Conservation (phyloP, 2,329 filamentous ascomycete species). For the Verticillium nonalfalfae region DNA sequence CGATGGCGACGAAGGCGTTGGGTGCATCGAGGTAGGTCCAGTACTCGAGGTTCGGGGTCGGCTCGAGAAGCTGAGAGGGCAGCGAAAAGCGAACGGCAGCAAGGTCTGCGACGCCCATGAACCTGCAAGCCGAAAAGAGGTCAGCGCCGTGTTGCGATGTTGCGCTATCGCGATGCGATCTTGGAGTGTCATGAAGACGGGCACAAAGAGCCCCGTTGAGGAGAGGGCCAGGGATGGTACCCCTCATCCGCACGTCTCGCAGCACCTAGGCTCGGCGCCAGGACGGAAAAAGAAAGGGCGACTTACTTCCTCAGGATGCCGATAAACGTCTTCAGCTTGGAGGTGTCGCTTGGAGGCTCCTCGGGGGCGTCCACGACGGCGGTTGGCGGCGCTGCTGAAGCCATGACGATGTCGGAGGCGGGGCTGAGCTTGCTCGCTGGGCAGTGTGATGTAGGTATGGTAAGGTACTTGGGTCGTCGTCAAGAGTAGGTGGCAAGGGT, state of each 20-base stretch:
- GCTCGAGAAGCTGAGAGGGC: conserved; percentile 90
- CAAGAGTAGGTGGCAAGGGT: no score
- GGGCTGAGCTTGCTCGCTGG: background rate
- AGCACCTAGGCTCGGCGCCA: background rate
- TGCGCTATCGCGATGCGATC: background rate
- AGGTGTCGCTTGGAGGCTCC: conserved; percentile 64
- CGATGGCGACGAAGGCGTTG: conserved; percentile 77
- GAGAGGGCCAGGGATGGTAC: background rate
- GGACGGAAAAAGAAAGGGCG: conserved; percentile 19
- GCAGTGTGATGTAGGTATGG: background rate
- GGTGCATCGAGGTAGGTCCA: conserved; percentile 98
- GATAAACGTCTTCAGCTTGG: conserved; percentile 84
- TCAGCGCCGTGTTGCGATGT: conserved; percentile 15
- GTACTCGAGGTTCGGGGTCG: conserved; percentile 95
- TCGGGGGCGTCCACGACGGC: conserved; percentile 26
- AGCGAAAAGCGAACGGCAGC: conserved; percentile 93
- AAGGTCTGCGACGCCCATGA: conserved; percentile 93
- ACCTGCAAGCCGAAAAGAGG: conserved; percentile 46
- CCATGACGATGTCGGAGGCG: conserved; percentile 19
- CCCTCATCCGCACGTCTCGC: background rate
- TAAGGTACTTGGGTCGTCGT: no score
- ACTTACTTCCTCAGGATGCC: conserved; percentile 78
- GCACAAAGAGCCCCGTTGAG: background rate
- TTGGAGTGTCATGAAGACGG: background rate
- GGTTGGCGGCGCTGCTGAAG: conserved; percentile 25